Evolutionary conservation across 306 rosid species (phyloP), one percentile per base, ranked within the genome.

Genomic region (Fagus sylvatica): DNA sequence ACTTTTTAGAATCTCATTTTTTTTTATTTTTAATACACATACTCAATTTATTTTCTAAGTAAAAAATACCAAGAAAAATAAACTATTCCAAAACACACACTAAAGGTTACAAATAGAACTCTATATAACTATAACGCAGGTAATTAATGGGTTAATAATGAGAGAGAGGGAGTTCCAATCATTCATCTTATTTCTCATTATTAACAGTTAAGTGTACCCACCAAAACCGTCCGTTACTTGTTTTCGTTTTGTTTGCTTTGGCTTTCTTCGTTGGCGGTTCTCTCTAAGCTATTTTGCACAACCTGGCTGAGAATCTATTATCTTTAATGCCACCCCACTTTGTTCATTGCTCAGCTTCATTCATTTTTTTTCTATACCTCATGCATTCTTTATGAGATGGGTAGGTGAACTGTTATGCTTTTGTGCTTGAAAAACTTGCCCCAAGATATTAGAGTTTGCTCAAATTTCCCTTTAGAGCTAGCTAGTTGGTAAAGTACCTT

Each of bases 401-500:
- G 69, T 34, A 6, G 6, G 71, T 17, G 36, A 22, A 22, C 28
- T 22, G 0, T 22, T 22, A 22, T 22, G 28, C 28, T 22, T 22
- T 0, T 22, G 48, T 16, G 22, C 48, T 39, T 65, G 15, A 39
- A 65, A 39, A 39, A 1, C 33, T 33, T 60, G 40, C 34, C 64
- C 19, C 5, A 33, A 32, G 67, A 15, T 33, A 36, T 30, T 79
- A 76, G 61, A 13, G 71, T 73, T 77, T 46, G 28, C 41, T 72
- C 73, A 76, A 84, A 56, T 73, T 74, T 73, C 74, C 78, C 74
- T 80, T 69, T 64, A 54, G 42, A 67, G 74, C 6, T 75, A 77
- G 61, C 65, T 51, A 16, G 60, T 75, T 73, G 74, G 71, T 82
- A 79, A 89, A 85, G 83, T 79, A 51, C 80, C 85, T 87, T 69